Base-by-base conservation (phyloP, 2,329 filamentous ascomycete genomes). In the Diaporthe sp. region DNA sequence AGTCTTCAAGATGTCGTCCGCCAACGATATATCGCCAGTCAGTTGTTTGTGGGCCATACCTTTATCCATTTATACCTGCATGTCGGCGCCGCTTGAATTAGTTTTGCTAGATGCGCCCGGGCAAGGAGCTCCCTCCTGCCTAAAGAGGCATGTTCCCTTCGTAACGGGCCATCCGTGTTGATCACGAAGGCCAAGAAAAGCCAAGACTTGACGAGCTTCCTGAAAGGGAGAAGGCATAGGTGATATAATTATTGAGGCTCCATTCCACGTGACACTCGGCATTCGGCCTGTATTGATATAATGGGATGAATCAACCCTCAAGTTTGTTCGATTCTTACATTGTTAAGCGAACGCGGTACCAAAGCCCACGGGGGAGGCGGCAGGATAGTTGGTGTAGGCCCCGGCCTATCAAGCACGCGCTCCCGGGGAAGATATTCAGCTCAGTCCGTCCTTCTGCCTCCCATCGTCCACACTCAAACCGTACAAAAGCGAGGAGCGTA, bases 101-200 rank as follows among this genome's bases (percentile, higher is more conserved):
- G 19, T 4, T 55, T 42, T 39, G 31, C 34, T 19, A 34, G 19
- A 69, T 51, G 49, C 65, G 65, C 31, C 46, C 31, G 31, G 46
- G n/a, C 12, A 34, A 55, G 8, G n/a, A 55, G 49, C n/a, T 69
- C 46, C 34, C 34, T 55, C 34, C 65, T 69, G 22, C 65, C 65
- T 55, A 69, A 69, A 69, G 34, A 69, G 65, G 65, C 65, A 69
- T 69, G 65, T 53, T 49, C 19, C 65, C 49, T 42, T 69, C 15
- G n/a, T 13, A 19, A 55, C 37, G 65, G 65, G 65, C 37, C 65
- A 69, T 55, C n/a, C n/a, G 49, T 37, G 34, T n/a, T 10, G 49
- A 69, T 69, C 65, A 69, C n/a, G 34, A 55, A 22, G 17, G 65
- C 65, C 65, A 69, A 69, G 65, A 42, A 69, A 55, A 69, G 65